Base-by-base conservation (phyloP, 805 yeast species). In the Pichia kluyveri region DNA sequence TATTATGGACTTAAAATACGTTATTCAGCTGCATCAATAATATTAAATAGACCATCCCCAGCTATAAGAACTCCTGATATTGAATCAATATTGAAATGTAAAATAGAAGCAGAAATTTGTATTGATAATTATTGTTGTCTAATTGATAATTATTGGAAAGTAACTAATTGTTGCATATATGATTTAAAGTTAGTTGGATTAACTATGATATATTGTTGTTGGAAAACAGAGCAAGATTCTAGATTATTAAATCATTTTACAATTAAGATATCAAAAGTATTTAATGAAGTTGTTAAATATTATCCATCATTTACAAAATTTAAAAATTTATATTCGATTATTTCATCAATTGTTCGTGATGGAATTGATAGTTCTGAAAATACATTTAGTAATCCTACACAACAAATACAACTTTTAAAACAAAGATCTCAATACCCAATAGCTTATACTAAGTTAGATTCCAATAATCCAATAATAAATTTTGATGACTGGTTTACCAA, bases 401-500 rank as follows among this genome's bases (percentile, higher is more conserved):
- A 43, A 5, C 38, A 42, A 23, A 19, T 39, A 8, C 43, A 38
- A 31, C 39, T 31, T 1, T 26, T 42, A 6, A 36, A 39, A 27
- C 28, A 30, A n/a, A 46, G 38, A 38, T 14, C 38, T 15, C 38
- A 28, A 32, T 41, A 41, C n/a, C 14, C 38, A 23, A 30, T 27
- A 5, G 12, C 23, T 9, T 8, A 18, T 18, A 38, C 10, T 3
- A 47, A 18, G 11, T n/a, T 12, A 14, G 27, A 30, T 8, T 30
- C 28, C 18, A 30, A 32, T 10, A 41, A 46, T 26, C 37, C 37
- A 8, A 47, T 42, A 1, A 31, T 49, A 2, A 53, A 51, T 28
- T 53, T 59, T 31, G 52, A 54, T 41, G 57, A 59, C 30, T 59
- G 56, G 56, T 59, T 59, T 39, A 47, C 59, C 3, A 57, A 59